These are phyloP conservation scores for Malus orientalis DNA, from an alignment of 306 rosid species.

Conservation along the genomic window DNA sequence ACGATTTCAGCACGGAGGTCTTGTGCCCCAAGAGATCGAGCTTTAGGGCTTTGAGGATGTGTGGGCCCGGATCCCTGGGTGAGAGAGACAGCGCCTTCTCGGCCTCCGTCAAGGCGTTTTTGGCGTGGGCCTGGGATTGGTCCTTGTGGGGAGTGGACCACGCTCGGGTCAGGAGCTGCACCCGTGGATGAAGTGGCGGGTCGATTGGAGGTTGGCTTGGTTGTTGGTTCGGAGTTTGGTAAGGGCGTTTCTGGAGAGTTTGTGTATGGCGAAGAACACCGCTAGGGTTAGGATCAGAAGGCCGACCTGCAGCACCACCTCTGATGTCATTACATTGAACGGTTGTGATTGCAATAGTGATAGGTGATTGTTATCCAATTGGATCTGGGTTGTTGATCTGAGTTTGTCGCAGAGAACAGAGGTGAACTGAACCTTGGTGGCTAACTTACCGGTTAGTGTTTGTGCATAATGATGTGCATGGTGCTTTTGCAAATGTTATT, in stretches of 20 bases:
- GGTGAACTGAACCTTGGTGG: background rate
- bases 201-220: constrained; percentile 28
- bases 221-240: constrained; percentile 26
- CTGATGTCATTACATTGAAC: constrained; percentile 25
- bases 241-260: constrained; percentile 22
- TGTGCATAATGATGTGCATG: background rate
- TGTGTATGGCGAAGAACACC: constrained; percentile 21
- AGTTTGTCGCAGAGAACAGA: background rate
- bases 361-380: background rate
- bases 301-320: constrained; percentile 29
- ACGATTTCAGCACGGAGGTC: constrained; percentile 36
- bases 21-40: constrained; percentile 34
- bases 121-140: constrained; percentile 40
- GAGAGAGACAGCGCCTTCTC: constrained; percentile 41
- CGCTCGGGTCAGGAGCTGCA: constrained; percentile 44
- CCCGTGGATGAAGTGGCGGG: constrained; percentile 42
- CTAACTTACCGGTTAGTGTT: background rate
- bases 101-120: constrained; percentile 38
- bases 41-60: constrained; percentile 45
- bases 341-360: background rate
- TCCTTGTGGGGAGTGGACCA: constrained; percentile 24
- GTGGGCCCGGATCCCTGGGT: constrained; percentile 46
- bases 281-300: constrained; percentile 34
- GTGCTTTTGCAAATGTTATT: background rate
- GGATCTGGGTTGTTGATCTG: background rate